Evolutionary conservation across 1,284 basidiomycete species (phyloP).

Genomic region (Xerocomus cyaneibrunnescens): DNA sequence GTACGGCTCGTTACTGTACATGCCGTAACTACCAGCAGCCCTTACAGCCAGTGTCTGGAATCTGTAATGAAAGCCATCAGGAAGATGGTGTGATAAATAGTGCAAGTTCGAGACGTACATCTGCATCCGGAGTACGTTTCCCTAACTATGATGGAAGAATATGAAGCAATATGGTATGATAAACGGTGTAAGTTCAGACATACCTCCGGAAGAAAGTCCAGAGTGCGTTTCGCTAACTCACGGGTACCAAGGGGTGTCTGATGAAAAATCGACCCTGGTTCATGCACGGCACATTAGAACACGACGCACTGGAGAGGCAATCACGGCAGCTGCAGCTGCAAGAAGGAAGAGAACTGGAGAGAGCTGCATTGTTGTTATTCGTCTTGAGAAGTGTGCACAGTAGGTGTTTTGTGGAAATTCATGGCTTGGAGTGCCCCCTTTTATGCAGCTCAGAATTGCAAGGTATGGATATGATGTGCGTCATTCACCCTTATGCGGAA

Average conservation of each 20-base stretch:
- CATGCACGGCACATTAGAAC: neutral
- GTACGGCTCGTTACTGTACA: too few species aligned
- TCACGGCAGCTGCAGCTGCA: neutral
- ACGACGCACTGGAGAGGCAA: constrained; percentile 2
- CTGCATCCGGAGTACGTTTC: too few species aligned
- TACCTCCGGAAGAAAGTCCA: too few species aligned
- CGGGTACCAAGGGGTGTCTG: neutral
- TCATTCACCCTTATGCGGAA: too few species aligned
- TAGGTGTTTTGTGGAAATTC: neutral
- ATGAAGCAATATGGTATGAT: too few species aligned
- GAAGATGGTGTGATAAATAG: too few species aligned
- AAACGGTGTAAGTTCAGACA: too few species aligned
- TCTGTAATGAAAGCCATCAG: too few species aligned
- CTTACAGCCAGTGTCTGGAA: too few species aligned
- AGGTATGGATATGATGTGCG: neutral
- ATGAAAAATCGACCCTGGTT: neutral
- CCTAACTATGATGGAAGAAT: too few species aligned
- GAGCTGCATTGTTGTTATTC: constrained; percentile 1
- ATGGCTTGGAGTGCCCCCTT: neutral
- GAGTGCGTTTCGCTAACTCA: neutral
- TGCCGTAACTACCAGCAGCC: too few species aligned
- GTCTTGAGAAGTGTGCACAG: neutral
- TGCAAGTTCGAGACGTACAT: too few species aligned
- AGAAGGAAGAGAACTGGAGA: neutral
- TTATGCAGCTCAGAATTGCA: neutral